Percentiles rank a stretch among this genome's conserved stretches.
These are phyloP conservation scores for Euphorbia tirucalli DNA, from an alignment of 345 rosid species.

Conservation along the genomic window DNA sequence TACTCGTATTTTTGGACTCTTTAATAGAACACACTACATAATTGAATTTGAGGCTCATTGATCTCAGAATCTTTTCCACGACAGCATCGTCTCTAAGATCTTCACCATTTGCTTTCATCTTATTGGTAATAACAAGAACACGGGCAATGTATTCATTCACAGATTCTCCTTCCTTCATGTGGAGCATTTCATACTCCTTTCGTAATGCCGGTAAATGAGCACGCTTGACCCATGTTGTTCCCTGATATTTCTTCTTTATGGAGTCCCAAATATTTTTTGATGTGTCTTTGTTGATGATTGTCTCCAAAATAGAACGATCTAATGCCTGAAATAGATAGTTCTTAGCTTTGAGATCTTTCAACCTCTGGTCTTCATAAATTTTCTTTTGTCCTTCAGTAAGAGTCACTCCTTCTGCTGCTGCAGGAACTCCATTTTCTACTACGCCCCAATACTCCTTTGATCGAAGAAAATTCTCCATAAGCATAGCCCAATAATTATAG, in stretches of 20 bases:
- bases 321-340: background rate
- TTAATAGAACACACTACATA: no score
- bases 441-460: background rate
- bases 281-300: no score
- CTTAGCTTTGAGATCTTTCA: background rate
- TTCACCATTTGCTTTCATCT: background rate
- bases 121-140: no score
- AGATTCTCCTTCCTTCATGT: background rate
- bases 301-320: background rate
- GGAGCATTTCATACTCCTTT: background rate
- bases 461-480: no score
- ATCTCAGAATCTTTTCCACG: background rate
- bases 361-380: background rate
- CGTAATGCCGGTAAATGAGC: background rate
- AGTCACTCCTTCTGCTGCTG: background rate
- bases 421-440: background rate
- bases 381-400: background rate
- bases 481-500: no score
- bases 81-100: background rate
- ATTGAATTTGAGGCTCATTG: background rate
- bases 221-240: background rate
- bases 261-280: no score
- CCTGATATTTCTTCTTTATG: background rate
- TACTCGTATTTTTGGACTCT: no score
- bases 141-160: no score